A percentile compares a stretch with the other conserved stretches of the same genome.
phyloP scores from a whole-genome alignment of 768 basidiomycete genomes.

The Lentinula detonsa region DNA sequence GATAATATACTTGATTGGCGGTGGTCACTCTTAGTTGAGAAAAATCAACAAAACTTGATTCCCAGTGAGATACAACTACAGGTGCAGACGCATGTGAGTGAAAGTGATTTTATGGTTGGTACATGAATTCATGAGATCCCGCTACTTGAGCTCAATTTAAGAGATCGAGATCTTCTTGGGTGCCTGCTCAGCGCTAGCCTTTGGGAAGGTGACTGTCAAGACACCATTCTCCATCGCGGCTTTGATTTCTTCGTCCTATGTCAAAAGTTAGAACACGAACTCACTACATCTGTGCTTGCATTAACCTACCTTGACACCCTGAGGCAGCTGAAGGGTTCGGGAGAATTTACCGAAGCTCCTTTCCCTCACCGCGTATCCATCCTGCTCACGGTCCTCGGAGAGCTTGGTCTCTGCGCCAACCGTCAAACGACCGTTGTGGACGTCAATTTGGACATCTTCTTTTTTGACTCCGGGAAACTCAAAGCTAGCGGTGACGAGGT shows the following conservation, averaged over 20 bases:
- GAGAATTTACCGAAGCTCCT: conserved; percentile 42
- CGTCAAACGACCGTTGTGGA: conserved; percentile 44
- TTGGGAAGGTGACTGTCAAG: conserved; percentile 48
- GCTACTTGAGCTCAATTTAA: conserved; percentile 10
- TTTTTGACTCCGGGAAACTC: conserved; percentile 57
- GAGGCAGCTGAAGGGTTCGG: conserved; percentile 46
- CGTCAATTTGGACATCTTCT: conserved; percentile 48
- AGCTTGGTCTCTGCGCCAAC: conserved; percentile 44
- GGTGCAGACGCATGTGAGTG: too few relatives aligned
- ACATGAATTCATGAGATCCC: too few relatives aligned
- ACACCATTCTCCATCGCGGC: conserved; percentile 47
- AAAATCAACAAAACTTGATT: too few relatives aligned
- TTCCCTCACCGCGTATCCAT: conserved; percentile 43
- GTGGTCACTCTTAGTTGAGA: too few relatives aligned
- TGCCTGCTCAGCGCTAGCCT: conserved; percentile 29
- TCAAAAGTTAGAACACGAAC: conserved; percentile 1
- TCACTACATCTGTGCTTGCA: background rate
- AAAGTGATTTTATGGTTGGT: too few relatives aligned
- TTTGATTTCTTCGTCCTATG: conserved; percentile 26
- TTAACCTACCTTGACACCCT: conserved; percentile 44
- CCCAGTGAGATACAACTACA: too few relatives aligned
- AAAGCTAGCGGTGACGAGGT: conserved; percentile 50
- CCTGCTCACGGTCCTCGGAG: conserved; percentile 28
- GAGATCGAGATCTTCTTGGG: conserved; percentile 29
- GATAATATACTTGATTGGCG: too few relatives aligned